These are phyloP conservation scores for Trametes cubensis DNA, from an alignment of 768 basidiomycete species.

Conservation along the genomic window DNA sequence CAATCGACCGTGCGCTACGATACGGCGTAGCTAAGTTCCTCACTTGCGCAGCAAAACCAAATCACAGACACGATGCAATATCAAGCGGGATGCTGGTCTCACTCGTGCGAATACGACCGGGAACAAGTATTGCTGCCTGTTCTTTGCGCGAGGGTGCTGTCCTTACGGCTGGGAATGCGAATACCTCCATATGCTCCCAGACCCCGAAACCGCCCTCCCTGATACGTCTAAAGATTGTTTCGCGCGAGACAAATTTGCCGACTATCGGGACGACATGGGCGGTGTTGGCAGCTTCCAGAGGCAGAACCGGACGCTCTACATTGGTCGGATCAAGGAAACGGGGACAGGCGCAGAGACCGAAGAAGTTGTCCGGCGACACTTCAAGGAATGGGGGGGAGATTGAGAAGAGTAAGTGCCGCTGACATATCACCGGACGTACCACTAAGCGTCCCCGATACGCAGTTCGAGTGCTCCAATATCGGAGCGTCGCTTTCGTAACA, in stretches of 20 bases:
- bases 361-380: slow-evolving; percentile 88
- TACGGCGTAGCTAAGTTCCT: background rate
- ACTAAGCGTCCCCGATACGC: slow-evolving; percentile 23
- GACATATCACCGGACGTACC: slow-evolving; percentile 9
- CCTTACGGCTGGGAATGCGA: slow-evolving; percentile 99
- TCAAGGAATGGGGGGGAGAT: slow-evolving; percentile 96
- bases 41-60: slow-evolving; percentile 74
- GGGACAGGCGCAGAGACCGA: slow-evolving; percentile 89
- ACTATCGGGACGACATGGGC: slow-evolving; percentile 99
- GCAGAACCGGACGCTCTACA: slow-evolving; percentile 92
- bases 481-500: slow-evolving; percentile 96
- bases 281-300: slow-evolving; percentile 96
- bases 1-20: background rate
- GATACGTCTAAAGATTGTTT: slow-evolving; percentile 97
- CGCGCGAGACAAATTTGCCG: slow-evolving; percentile 93
- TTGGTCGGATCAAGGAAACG: slow-evolving; percentile 92
- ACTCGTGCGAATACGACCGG: slow-evolving; percentile 95
- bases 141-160: slow-evolving; percentile 95
- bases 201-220: slow-evolving; percentile 66
- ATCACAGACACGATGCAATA: slow-evolving; percentile 88
- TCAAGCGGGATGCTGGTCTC: slow-evolving; percentile 87
- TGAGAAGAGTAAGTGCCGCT: slow-evolving; percentile 69
- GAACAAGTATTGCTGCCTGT: slow-evolving; percentile 91
- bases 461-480: slow-evolving; percentile 92
- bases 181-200: slow-evolving; percentile 88